Evolutionary conservation across 805 yeast species (phyloP).

Genomic region (Vanderwaltozyma polyspora): DNA sequence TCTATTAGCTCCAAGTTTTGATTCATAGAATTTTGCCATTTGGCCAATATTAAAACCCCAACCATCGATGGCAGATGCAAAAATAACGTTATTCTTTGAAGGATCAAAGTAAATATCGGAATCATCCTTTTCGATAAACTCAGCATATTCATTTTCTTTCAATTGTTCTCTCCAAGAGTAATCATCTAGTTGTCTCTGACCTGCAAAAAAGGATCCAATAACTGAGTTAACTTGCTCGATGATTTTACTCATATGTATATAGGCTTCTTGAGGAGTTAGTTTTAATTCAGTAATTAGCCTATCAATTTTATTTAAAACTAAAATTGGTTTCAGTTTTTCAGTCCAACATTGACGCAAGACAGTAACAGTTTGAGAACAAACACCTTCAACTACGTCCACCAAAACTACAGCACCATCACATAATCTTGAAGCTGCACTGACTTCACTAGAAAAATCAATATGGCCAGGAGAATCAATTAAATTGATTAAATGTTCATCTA

Average conservation of each 20-base stretch:
- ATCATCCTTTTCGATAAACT: constrained; percentile 66
- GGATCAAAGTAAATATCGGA: constrained; percentile 81
- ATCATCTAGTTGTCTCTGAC: constrained; percentile 87
- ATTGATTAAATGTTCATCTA: constrained; percentile 75
- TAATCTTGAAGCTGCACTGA: constrained; percentile 85
- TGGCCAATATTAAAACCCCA: constrained; percentile 95
- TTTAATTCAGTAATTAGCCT: constrained; percentile 73
- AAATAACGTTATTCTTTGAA: constrained; percentile 75
- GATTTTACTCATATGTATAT: constrained; percentile 60
- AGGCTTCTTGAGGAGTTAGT: constrained; percentile 76
- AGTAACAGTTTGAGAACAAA: constrained; percentile 92
- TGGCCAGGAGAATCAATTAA: constrained; percentile 99
- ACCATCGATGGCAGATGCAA: constrained; percentile 88
- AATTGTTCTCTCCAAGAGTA: constrained; percentile 59
- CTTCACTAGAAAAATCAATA: constrained; percentile 92
- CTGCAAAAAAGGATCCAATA: constrained; percentile 83
- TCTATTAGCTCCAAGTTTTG: constrained; percentile 74
- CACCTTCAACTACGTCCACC: constrained; percentile 97
- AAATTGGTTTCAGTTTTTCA: constrained; percentile 76
- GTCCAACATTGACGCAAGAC: constrained; percentile 94
- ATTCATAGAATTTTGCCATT: constrained; percentile 76
- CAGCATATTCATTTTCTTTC: constrained; percentile 35
- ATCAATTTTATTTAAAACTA: constrained; percentile 87
- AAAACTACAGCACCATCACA: constrained; percentile 95
- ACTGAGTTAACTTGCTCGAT: constrained; percentile 94